A percentile compares a stretch with the other conserved stretches of the same genome.
phyloP scores from a whole-genome alignment of 352 stramenopile genomes.

The Phytophthora europaea region DNA sequence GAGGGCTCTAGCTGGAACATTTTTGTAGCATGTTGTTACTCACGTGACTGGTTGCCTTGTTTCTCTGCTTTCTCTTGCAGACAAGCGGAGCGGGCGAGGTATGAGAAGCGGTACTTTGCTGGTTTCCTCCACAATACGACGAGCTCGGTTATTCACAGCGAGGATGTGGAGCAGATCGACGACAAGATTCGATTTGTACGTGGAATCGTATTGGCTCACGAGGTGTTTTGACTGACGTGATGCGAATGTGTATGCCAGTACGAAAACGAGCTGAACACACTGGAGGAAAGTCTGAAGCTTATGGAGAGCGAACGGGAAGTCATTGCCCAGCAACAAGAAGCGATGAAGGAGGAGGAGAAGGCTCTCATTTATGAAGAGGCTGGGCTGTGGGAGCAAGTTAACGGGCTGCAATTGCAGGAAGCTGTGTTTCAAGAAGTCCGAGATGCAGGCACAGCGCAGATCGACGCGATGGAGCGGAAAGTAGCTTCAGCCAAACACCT shows the following conservation, averaged over 20 bases:
- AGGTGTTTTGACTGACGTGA: background rate
- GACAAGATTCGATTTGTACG: slow-evolving; percentile 82
- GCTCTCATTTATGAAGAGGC: slow-evolving; percentile 64
- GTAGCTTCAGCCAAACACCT: slow-evolving; percentile 53
- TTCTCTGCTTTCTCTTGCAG: slow-evolving; percentile 24
- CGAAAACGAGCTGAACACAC: slow-evolving; percentile 63
- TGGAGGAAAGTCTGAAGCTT: slow-evolving; percentile 70
- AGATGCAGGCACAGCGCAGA: slow-evolving; percentile 60
- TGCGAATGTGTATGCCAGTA: slow-evolving; percentile 51
- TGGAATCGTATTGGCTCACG: background rate
- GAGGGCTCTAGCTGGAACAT: background rate
- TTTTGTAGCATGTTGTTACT: background rate
- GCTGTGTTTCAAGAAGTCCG: slow-evolving; percentile 63
- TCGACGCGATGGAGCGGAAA: slow-evolving; percentile 67
- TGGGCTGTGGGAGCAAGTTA: slow-evolving; percentile 67
- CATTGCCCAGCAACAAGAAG: slow-evolving; percentile 59
- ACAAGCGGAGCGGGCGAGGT: slow-evolving; percentile 73
- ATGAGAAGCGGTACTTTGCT: slow-evolving; percentile 77
- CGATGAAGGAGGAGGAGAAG: slow-evolving; percentile 58
- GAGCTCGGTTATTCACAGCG: slow-evolving; percentile 51
- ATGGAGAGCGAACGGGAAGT: slow-evolving; percentile 77
- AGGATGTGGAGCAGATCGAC: slow-evolving; percentile 73
- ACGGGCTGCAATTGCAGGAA: slow-evolving; percentile 60
- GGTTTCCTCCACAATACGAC: slow-evolving; percentile 67
- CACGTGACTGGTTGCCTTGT: background rate